These are phyloP conservation scores for Ambrosia artemisiifolia DNA, from an alignment of 129 eudicot genomes.

Conservation along the genomic window DNA sequence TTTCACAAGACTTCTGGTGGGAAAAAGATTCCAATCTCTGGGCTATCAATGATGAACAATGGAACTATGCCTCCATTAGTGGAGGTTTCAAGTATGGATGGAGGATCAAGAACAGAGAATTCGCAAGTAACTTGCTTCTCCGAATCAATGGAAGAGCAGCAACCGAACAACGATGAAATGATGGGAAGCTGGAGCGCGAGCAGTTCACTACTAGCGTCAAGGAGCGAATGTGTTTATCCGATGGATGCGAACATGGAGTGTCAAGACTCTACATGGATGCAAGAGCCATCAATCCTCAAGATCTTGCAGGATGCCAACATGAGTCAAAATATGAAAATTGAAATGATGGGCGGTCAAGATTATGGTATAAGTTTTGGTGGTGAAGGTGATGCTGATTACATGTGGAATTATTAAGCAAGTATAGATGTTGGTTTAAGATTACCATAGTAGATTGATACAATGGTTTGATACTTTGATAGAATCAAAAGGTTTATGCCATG, in stretches of 20 bases:
- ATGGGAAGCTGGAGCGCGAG: slow-evolving; percentile 32
- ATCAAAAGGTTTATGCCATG: slow-evolving; percentile 23
- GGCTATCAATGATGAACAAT: slow-evolving; percentile 23
- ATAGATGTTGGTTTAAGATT: slow-evolving; percentile 3
- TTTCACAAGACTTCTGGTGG: slow-evolving; percentile 65
- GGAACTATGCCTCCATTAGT: slow-evolving; percentile 57
- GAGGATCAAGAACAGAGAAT: slow-evolving; percentile 30
- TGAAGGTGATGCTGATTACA: slow-evolving; percentile 48
- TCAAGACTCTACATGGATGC: slow-evolving; percentile 43
- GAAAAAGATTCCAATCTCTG: slow-evolving; percentile 48
- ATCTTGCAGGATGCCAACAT: slow-evolving; percentile 37
- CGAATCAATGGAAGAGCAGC: slow-evolving; percentile 41
- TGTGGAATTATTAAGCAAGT: slow-evolving; percentile 61
- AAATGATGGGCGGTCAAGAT: slow-evolving; percentile 25
- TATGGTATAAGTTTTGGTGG: slow-evolving; percentile 34
- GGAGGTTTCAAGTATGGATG: slow-evolving; percentile 47
- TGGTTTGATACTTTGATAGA: slow-evolving; percentile 27
- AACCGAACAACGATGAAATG: slow-evolving; percentile 31
- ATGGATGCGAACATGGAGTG: slow-evolving; percentile 22
- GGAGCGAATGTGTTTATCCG: slow-evolving; percentile 26
- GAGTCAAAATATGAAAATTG: slow-evolving; percentile 20
- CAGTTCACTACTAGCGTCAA: slow-evolving; percentile 5
- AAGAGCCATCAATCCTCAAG: slow-evolving; percentile 53
- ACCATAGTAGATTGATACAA: slow-evolving; percentile 17
- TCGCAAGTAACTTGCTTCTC: slow-evolving; percentile 82